Evolutionary conservation across 257 asterid genomes (phyloP), one percentile per base, ranked within the genome.

Genomic region (Sherardia arvensis): DNA sequence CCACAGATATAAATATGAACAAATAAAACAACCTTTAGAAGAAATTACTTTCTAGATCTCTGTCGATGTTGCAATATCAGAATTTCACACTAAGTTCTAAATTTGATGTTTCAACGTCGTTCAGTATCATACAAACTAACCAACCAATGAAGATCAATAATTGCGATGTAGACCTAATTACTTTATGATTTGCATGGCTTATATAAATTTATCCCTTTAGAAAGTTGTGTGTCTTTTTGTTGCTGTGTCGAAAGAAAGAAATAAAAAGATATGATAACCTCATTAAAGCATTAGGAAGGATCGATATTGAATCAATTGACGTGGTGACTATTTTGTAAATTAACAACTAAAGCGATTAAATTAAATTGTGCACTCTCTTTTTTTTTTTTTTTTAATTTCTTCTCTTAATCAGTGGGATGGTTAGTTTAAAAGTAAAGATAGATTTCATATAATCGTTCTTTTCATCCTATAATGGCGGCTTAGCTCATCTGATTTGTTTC

Each of bases 401-500:
- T 64, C 81, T 76, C 72, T 75, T 81, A 73, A 69, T 76, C 72
- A 82, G 78, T 67, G 80, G 80, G 74, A 79, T 74, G 73, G 27
- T 83, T 83, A 78, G 70, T 53, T 66, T 47, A 68, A 69, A 74
- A 66, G 65, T 62, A 74, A 76, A 77, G 21, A 43, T 17, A 79
- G 82, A 78, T 81, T n/a, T 29, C 77, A 69, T 38, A 65, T 69
- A 71, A 76, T 79, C 85, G 65, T 62, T 27, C 75, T 66, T 79
- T 56, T 59, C 43, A 67, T 66, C 64, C 72, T 2, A 53, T 76
- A 74, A 74, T 86, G 89, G 77, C 73, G 73, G 88, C 89, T 81
- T 83, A 79, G 77, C 73, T 84, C 94, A 88, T 74, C 77, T 64
- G 66, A 57, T 73, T 82, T 73, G 83, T 51, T 76, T 61, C 62